These are phyloP conservation scores for Ceratobasidium sp. DNA, from an alignment of 1,284 basidiomycete genomes.

Conservation along the genomic window DNA sequence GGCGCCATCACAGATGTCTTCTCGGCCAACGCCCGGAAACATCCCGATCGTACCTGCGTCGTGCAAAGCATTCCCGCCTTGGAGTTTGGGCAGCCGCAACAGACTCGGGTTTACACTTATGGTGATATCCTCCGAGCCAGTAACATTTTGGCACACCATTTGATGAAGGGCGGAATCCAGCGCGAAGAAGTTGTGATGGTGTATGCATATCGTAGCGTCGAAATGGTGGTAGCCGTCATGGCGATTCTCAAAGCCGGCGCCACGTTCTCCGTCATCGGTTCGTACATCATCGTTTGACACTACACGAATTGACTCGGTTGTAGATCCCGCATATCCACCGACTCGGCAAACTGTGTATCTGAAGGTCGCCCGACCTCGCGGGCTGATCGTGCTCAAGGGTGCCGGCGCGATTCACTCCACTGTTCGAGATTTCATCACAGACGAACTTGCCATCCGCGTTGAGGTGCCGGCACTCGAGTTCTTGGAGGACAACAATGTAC, in stretches of 20 bases:
- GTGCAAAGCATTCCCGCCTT: conserved; percentile 72
- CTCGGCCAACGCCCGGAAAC: conserved; percentile 76
- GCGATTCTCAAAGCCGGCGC: conserved; percentile 96
- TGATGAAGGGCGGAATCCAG: conserved; percentile 84
- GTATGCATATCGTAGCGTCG: conserved; percentile 96
- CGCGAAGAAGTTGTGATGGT: conserved; percentile 98
- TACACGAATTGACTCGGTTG: neutral
- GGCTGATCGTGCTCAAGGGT: conserved; percentile 88
- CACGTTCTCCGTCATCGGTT: conserved; percentile 97
- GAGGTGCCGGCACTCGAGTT: conserved; percentile 92
- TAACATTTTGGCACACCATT: conserved; percentile 91
- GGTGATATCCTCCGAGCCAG: conserved; percentile 81
- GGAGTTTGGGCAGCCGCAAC: conserved; percentile 53
- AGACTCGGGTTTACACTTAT: conserved; percentile 75
- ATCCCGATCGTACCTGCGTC: conserved; percentile 83
- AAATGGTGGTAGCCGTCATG: conserved; percentile 97
- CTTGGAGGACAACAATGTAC: conserved; percentile 45
- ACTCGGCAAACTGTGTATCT: conserved; percentile 96
- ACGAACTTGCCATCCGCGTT: conserved; percentile 86
- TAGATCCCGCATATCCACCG: conserved; percentile 96
- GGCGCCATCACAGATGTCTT: conserved; percentile 96
- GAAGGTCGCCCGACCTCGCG: conserved; percentile 92
- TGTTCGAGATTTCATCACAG: conserved; percentile 85
- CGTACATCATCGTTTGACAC: conserved; percentile 44
- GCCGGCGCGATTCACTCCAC: conserved; percentile 83